A percentile compares a stretch with the other conserved stretches of the same genome.
Evolutionary conservation across 352 stramenopile genomes (phyloP).

Genomic region (Peronosclerospora sorghi): DNA sequence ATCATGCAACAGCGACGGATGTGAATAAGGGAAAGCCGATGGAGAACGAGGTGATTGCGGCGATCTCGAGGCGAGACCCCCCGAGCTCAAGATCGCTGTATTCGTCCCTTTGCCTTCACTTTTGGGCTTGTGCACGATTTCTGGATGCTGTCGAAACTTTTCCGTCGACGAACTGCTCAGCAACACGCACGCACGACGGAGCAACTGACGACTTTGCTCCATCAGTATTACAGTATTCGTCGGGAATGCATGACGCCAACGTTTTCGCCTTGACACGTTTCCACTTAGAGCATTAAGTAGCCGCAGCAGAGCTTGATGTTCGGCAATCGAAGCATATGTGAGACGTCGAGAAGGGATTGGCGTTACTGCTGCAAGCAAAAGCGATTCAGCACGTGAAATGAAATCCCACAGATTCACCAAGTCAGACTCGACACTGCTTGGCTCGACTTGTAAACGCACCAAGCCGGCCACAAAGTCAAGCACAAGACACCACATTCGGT

Average conservation of each 20-base stretch:
- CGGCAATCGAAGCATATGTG: slow-evolving; percentile 32
- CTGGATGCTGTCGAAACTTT: slow-evolving; percentile 14
- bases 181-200: slow-evolving; percentile 43
- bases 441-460: slow-evolving; percentile 18
- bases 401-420: slow-evolving; percentile 43
- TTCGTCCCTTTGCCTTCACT: slow-evolving; percentile 10
- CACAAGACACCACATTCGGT: slow-evolving; percentile 52
- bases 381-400: slow-evolving; percentile 32
- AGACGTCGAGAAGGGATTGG: slow-evolving; percentile 17
- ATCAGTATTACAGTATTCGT: slow-evolving; percentile 41
- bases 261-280: slow-evolving; percentile 15
- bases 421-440: slow-evolving; percentile 3
- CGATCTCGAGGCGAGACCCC: slow-evolving; percentile 21
- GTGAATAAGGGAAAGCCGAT: slow-evolving; percentile 33
- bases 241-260: slow-evolving; percentile 51
- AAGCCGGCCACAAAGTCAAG: slow-evolving; percentile 35
- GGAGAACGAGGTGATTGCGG: slow-evolving; percentile 21
- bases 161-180: slow-evolving; percentile 39
- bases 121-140: slow-evolving; percentile 22
- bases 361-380: slow-evolving; percentile 29
- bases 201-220: slow-evolving; percentile 46
- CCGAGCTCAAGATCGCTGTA: slow-evolving; percentile 13
- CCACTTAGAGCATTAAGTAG: slow-evolving; percentile 39
- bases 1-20: slow-evolving; percentile 51
- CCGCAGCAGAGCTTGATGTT: slow-evolving; percentile 33